phyloP scores from a whole-genome alignment of 805 yeast species.

The Zygosaccharomyces bailii region DNA sequence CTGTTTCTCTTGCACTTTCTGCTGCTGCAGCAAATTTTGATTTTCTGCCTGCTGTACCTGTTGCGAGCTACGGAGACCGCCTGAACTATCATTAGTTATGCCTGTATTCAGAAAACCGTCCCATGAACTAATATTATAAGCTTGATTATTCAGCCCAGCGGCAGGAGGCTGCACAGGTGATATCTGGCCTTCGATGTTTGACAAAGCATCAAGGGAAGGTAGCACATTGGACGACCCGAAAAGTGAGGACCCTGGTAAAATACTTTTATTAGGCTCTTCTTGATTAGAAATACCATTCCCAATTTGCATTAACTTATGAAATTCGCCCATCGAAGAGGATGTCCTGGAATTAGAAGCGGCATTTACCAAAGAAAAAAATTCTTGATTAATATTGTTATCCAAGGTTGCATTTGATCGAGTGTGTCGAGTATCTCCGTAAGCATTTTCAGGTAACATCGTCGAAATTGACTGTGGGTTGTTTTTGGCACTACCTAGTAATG shows the following conservation, averaged over 20 bases:
- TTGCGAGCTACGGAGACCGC: background rate
- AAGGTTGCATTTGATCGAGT: slow-evolving; percentile 1
- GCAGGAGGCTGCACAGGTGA: slow-evolving; percentile 8
- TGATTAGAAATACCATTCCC: slow-evolving; percentile 3
- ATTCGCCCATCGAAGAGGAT: slow-evolving; percentile 22
- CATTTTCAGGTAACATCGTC: slow-evolving; percentile 17
- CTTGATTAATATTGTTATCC: slow-evolving; percentile 22
- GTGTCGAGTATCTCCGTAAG: slow-evolving; percentile 14
- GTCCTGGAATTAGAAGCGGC: slow-evolving; percentile 27
- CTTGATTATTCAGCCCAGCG: slow-evolving; percentile 7
- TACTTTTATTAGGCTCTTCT: background rate
- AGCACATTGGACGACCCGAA: slow-evolving; percentile 8
- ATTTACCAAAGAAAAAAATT: slow-evolving; percentile 28
- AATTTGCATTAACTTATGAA: slow-evolving; percentile 19
- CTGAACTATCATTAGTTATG: background rate
- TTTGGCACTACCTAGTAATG: background rate
- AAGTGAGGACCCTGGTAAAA: slow-evolving; percentile 3
- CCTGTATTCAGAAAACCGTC: slow-evolving; percentile 7
- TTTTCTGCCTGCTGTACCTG: slow-evolving; percentile 3
- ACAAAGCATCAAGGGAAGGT: slow-evolving; percentile 8
- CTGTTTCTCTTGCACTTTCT: background rate
- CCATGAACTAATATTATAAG: slow-evolving; percentile 13
- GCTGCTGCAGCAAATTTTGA: slow-evolving; percentile 7
- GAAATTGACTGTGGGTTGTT: background rate
- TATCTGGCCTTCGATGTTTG: slow-evolving; percentile 7